Evolutionary conservation across 495 filamentous ascomycete genomes (phyloP), one percentile per base, ranked within the genome.

Genomic region (Xylaria palmicola): DNA sequence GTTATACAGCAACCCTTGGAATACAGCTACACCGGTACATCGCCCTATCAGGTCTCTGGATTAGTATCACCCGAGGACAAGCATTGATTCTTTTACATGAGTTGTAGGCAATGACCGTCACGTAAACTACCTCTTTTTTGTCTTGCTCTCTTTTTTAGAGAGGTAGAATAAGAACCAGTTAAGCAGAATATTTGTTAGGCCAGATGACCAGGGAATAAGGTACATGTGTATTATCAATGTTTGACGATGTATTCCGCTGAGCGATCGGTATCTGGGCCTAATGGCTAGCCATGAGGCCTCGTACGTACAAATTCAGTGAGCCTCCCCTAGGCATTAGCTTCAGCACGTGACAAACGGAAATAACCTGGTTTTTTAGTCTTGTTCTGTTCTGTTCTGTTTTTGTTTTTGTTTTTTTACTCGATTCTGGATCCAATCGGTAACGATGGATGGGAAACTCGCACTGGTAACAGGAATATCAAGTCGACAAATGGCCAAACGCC

Each of bases 401-500:
- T n/a, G n/a, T n/a, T n/a, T n/a, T n/a, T n/a, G n/a, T n/a, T n/a
- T n/a, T n/a, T 40, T 39, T 26, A 30, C 4, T 39, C 47, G 29
- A 27, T n/a, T 53, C 48, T 29, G 22, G 8, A 53, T 60, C 58
- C 58, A 53, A 53, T 15, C 47, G 36, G 12, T 26, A 39, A 41
- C 8, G 26, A 34, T 37, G 30, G 29, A 17, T n/a, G 26, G 39
- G 13, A 6, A 37, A 30, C 8, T 32, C 39, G 58, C 27, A 54
- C 39, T 4, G 19, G 26, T 41, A 37, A 40, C 27, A 50, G 48
- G 58, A 40, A 60, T 60, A 60, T 60, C 58, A 60, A 54, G 32
- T 50, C 19, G 39, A 45, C 39, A 54, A 41, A 48, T 47, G 47
- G 29, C 27, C 48, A 19, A 52, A 32, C 19, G 48, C 58, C 34